phyloP scores from a whole-genome alignment of 495 filamentous ascomycete species.

The Haplographium delicatum region DNA sequence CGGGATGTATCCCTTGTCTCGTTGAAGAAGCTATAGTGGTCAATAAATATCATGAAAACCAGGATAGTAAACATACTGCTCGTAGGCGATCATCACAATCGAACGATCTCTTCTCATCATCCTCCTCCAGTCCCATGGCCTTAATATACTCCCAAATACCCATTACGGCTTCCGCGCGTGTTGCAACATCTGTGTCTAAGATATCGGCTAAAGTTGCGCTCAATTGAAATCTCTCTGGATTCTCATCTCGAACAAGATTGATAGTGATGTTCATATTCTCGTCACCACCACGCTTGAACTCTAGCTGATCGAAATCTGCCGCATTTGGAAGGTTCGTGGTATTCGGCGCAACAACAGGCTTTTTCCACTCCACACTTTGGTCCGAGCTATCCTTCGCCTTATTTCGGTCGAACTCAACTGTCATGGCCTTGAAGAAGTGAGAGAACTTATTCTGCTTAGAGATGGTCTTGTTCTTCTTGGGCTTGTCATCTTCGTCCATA shows the following conservation, averaged over 20 bases:
- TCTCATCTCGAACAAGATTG: conserved; percentile 79
- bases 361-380: conserved; percentile 63
- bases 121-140: conserved; percentile 78
- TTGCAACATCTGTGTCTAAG: conserved; percentile 81
- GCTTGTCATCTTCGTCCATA: conserved; percentile 56
- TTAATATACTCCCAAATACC: conserved; percentile 95
- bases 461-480: conserved; percentile 33
- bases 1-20: conserved; percentile 83
- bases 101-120: conserved; percentile 87
- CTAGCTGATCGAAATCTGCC: conserved; percentile 83
- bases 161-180: conserved; percentile 77
- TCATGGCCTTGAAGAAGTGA: conserved; percentile 92
- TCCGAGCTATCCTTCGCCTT: conserved; percentile 47
- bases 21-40: conserved; percentile 60
- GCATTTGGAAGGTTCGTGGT: conserved; percentile 42
- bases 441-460: conserved; percentile 56
- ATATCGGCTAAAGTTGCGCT: conserved; percentile 76
- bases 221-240: conserved; percentile 75
- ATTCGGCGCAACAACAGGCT: conserved; percentile 53
- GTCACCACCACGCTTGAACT: conserved; percentile 86
- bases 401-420: conserved; percentile 74
- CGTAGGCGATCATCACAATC: conserved; percentile 78
- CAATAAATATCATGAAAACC: conserved; percentile 1
- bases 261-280: conserved; percentile 90
- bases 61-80: conserved; percentile 48